A percentile compares a stretch with the other conserved stretches of the same genome.
Evolutionary conservation across 768 basidiomycete genomes (phyloP).

Genomic region (Mycena floridula): DNA sequence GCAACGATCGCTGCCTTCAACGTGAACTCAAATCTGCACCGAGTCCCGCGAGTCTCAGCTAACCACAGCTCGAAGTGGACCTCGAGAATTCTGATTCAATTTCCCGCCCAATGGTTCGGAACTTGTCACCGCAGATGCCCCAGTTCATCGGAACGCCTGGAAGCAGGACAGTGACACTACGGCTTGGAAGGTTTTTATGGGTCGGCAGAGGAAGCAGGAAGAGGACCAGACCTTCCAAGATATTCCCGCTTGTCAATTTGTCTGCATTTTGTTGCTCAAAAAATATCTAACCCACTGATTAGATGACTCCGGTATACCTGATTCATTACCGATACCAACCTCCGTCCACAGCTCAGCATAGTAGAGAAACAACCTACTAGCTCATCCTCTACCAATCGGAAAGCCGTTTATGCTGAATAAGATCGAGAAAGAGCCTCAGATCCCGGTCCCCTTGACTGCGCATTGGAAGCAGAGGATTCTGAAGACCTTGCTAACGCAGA

Average conservation of each 20-base stretch:
- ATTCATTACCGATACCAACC: slow-evolving; percentile 68
- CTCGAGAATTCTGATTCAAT: no score
- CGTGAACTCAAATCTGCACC: no score
- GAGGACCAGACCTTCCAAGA: no score
- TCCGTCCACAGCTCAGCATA: slow-evolving; percentile 45
- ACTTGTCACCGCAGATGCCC: slow-evolving; percentile 62
- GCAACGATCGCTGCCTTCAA: no score
- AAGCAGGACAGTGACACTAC: slow-evolving; percentile 52
- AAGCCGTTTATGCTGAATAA: slow-evolving; percentile 60
- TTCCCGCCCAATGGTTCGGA: slow-evolving; percentile 47
- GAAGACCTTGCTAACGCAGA: slow-evolving; percentile 26
- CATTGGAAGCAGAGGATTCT: slow-evolving; percentile 42
- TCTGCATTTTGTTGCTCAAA: no score
- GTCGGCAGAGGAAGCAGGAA: no score
- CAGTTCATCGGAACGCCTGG: slow-evolving; percentile 72
- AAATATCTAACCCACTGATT: no score
- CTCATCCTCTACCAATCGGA: slow-evolving; percentile 48
- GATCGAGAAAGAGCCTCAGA: slow-evolving; percentile 60
- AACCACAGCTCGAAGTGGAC: slow-evolving; percentile 10
- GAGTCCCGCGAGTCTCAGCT: slow-evolving; percentile 13
- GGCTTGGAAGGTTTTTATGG: slow-evolving; percentile 58
- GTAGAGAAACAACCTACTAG: slow-evolving; percentile 26
- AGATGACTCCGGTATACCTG: slow-evolving; percentile 38
- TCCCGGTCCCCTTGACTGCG: slow-evolving; percentile 64
- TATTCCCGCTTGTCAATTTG: no score